A percentile compares a stretch with the other conserved stretches of the same genome.
phyloP scores from a whole-genome alignment of 1,284 basidiomycete species.

The Meripilus lineatus region DNA sequence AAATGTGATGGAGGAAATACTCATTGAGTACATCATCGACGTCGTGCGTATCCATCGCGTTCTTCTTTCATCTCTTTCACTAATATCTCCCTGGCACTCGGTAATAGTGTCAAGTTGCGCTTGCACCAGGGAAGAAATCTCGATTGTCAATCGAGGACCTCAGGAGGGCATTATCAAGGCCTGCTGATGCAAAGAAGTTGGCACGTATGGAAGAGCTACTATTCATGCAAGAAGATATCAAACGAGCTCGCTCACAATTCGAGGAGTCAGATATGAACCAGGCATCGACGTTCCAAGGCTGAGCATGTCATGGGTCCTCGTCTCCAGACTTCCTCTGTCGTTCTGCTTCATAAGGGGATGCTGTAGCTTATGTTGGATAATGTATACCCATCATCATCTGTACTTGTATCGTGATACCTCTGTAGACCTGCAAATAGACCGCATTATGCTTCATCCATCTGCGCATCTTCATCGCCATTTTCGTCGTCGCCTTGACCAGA shows the following conservation, averaged over 20 bases:
- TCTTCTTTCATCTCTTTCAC: slow-evolving; percentile 8
- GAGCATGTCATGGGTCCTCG: slow-evolving; percentile 3
- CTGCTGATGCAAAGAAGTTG: slow-evolving; percentile 81
- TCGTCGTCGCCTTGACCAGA: slow-evolving; percentile 22
- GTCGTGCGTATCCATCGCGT: slow-evolving; percentile 49
- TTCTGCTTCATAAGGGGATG: background rate
- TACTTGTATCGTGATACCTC: background rate
- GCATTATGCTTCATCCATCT: slow-evolving; percentile 32
- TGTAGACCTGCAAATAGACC: background rate
- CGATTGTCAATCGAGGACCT: slow-evolving; percentile 79
- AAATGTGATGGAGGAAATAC: slow-evolving; percentile 90
- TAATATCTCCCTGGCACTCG: slow-evolving; percentile 3
- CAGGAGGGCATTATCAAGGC: slow-evolving; percentile 66
- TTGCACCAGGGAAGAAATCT: slow-evolving; percentile 61
- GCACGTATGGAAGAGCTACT: slow-evolving; percentile 85
- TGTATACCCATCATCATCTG: background rate
- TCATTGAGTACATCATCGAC: slow-evolving; percentile 88
- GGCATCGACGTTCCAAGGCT: slow-evolving; percentile 37
- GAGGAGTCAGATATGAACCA: slow-evolving; percentile 60
- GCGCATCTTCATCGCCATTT: slow-evolving; percentile 27
- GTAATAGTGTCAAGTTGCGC: slow-evolving; percentile 72
- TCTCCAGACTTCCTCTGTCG: background rate
- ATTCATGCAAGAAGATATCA: slow-evolving; percentile 91
- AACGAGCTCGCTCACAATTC: slow-evolving; percentile 79
- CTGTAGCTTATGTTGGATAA: background rate